Percentiles rank a stretch among this genome's conserved stretches.
Evolutionary conservation across 139 green algal genomes (phyloP).

Genomic region (Chlorella sp.): DNA sequence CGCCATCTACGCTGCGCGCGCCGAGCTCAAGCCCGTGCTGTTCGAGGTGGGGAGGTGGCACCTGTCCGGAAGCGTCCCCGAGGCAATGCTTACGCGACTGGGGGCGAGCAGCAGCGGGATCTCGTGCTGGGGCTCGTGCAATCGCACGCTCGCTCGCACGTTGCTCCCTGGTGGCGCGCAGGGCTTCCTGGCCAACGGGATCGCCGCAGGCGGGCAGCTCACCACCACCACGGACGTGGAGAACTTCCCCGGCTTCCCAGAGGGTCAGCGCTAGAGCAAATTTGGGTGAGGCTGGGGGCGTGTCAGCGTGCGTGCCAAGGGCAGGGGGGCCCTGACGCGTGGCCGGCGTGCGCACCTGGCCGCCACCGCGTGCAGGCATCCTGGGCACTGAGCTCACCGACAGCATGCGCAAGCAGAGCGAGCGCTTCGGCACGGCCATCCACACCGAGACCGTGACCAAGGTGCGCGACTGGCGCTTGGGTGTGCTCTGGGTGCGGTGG

Average conservation of each 20-base stretch:
- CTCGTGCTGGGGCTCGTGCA: too few species aligned
- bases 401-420: constrained; percentile 25
- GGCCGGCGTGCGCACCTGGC: too few species aligned
- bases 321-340: too few species aligned
- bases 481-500: too few species aligned
- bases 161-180: neutral
- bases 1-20: constrained; percentile 56
- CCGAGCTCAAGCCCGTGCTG: constrained; percentile 75
- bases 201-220: constrained; percentile 72
- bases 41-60: constrained; percentile 42
- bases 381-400: constrained; percentile 19
- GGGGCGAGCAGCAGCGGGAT: neutral
- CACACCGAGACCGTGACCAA: constrained; percentile 39
- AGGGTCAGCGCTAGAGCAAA: constrained; percentile 3
- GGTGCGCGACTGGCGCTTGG: too few species aligned
- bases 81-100: too few species aligned
- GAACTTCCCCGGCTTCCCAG: constrained; percentile 65
- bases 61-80: neutral
- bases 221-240: constrained; percentile 80
- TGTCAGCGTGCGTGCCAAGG: too few species aligned
- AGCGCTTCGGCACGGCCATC: constrained; percentile 35
- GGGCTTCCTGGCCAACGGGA: constrained; percentile 56
- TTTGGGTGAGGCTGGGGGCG: too few species aligned
- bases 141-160: too few species aligned
- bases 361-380: constrained; percentile 10